A percentile compares a stretch with the other conserved stretches of the same genome.
Conservation (phyloP, 257 asterid genomes). For the Dorcoceras hygrometricum region DNA sequence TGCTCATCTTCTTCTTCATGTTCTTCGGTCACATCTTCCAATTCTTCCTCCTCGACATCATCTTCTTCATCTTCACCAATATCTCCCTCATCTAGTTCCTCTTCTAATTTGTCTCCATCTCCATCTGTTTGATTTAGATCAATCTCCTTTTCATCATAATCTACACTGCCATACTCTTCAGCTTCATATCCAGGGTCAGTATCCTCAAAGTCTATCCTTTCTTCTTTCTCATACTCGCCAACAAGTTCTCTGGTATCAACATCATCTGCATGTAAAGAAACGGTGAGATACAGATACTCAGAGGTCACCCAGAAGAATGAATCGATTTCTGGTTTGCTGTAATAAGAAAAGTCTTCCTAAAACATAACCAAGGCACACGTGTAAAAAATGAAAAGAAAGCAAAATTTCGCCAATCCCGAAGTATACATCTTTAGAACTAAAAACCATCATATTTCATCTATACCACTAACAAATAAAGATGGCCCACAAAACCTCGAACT, state of each 20-base stretch:
- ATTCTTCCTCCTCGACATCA: conserved; percentile 49
- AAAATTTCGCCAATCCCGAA: neutral
- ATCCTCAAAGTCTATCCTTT: conserved; percentile 89
- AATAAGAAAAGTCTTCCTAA: conserved; percentile 11
- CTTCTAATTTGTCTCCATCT: conserved; percentile 56
- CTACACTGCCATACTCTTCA: conserved; percentile 77
- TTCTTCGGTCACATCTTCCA: conserved; percentile 60
- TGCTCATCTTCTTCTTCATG: conserved; percentile 65
- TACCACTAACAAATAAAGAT: neutral
- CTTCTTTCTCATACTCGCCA: conserved; percentile 75
- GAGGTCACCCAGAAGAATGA: conserved; percentile 29
- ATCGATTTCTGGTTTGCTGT: conserved; percentile 12
- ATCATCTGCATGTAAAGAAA: conserved; percentile 55
- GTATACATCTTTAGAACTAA: neutral
- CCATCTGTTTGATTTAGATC: conserved; percentile 67
- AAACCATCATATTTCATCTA: neutral
- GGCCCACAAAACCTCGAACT: neutral
- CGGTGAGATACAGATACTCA: conserved; percentile 21
- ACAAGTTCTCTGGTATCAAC: conserved; percentile 53
- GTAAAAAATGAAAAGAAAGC: neutral
- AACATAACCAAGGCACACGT: neutral
- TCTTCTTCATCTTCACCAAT: conserved; percentile 66
- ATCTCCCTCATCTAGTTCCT: conserved; percentile 56
- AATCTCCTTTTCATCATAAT: conserved; percentile 85
- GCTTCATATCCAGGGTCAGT: conserved; percentile 94